Base-by-base conservation (phyloP, 352 stramenopile species). In the Globisporangium spinosum region DNA sequence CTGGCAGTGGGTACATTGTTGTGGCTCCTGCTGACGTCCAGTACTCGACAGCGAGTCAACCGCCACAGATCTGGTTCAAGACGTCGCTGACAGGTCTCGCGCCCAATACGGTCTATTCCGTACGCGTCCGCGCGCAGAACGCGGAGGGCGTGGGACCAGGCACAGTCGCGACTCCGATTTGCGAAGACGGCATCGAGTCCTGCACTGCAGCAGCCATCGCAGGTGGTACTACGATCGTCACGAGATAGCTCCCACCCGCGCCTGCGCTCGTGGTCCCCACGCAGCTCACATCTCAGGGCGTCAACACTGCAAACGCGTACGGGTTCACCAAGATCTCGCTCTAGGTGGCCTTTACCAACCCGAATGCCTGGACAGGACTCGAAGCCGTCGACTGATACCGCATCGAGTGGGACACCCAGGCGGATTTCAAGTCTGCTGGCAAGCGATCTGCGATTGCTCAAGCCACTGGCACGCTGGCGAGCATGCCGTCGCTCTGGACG, bases 341-440 rank as follows among this genome's bases (percentile, higher is more conserved):
- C 23, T 85, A 70, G 40, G 69, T 96, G 10, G 80, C 82, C 3
- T 90, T 96, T 27, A 38, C 64, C 2, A 86, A 94, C n/a, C 77
- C 79, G 0, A 84, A 85, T 53, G 78, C 80, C 13, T 96, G 85
- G 88, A 75, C 74, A 8, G 91, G 80, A 49, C 84, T 93, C 34
- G 83, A 97, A 58, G 51, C 69, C 0, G 82, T 98, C 23, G 87
- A 98, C 61, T 88, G 77, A 62, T 98, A 93, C 69, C 82, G 89
- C 1, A 75, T 98, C 17, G 94, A 98, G 67, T 98, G 93, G 93
- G 93, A 97, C 58, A 82, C 76, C 3, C 57, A 65, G 15, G 65
- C 85, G 6, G 81, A 82, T 8, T 97, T 98, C 53, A 60, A 68
- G 22, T 90, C 83, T 0, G 0, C 73, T 0, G 45, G 58, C 0